These are phyloP conservation scores for Leccinum ochraceum DNA, from an alignment of 768 basidiomycete species.

Conservation along the genomic window DNA sequence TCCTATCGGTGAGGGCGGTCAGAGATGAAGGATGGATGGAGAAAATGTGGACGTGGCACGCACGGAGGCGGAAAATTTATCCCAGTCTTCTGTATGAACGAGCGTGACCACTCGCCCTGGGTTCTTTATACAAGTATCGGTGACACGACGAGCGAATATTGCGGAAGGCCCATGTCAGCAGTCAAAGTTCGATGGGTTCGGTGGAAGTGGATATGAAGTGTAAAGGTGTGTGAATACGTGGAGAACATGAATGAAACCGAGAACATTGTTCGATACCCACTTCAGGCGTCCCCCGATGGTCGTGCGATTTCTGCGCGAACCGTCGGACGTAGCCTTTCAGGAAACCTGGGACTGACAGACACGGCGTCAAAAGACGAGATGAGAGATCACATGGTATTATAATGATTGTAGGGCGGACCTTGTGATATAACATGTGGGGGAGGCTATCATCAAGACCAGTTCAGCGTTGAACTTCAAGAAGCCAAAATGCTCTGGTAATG, in stretches of 20 bases:
- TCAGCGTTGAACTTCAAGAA: background rate
- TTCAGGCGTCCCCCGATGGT: slow-evolving; percentile 90
- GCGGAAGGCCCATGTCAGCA: background rate
- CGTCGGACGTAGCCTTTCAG: slow-evolving; percentile 88
- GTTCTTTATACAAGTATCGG: slow-evolving; percentile 40
- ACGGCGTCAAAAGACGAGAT: background rate
- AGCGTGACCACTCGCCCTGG: slow-evolving; percentile 92
- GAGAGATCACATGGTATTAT: background rate
- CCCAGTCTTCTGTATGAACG: slow-evolving; percentile 88
- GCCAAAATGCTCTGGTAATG: background rate
- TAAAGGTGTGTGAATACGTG: background rate
- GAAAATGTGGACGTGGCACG: slow-evolving; percentile 16
- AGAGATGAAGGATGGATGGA: background rate
- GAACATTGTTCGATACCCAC: slow-evolving; percentile 35
- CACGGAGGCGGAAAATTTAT: slow-evolving; percentile 66
- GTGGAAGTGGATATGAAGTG: background rate
- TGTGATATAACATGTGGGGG: slow-evolving; percentile 75
- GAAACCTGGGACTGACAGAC: slow-evolving; percentile 65
- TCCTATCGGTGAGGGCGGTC: slow-evolving; percentile 18
- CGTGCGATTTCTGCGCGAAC: slow-evolving; percentile 90
- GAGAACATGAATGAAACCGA: background rate
- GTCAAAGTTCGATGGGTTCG: background rate
- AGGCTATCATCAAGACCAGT: slow-evolving; percentile 50
- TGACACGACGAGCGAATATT: background rate
- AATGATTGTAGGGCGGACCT: slow-evolving; percentile 41